phyloP scores from a whole-genome alignment of 768 basidiomycete species.

The Suillus subalutaceus region DNA sequence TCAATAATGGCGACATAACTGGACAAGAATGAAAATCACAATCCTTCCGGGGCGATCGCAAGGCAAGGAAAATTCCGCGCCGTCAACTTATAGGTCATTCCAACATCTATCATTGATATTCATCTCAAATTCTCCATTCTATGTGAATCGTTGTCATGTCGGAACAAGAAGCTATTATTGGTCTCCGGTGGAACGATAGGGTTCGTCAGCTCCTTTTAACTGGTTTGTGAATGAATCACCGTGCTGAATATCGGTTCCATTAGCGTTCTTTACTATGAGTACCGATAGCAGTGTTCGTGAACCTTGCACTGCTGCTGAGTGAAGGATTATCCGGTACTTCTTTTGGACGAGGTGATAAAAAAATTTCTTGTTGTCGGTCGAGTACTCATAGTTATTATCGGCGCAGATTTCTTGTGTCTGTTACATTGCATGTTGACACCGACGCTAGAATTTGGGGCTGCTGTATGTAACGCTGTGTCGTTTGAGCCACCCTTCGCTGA shows the following conservation, averaged over 20 bases:
- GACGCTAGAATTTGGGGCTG: not conserved
- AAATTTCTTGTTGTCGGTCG: not conserved
- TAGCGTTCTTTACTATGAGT: not conserved
- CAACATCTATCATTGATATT: not conserved
- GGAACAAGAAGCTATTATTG: not conserved
- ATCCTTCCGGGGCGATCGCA: not conserved
- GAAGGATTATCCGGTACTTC: not conserved
- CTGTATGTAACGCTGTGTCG: not conserved
- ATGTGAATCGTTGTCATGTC: not conserved
- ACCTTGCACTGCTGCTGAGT: not conserved
- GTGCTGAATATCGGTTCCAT: not conserved
- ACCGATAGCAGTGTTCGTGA: not conserved
- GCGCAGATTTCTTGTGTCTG: too few species aligned
- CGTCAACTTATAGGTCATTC: not conserved
- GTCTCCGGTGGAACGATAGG: not conserved
- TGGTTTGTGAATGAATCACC: not conserved
- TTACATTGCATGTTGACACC: not conserved
- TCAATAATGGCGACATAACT: not conserved
- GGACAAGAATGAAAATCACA: not conserved
- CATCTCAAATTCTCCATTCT: not conserved
- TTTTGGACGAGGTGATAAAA: not conserved
- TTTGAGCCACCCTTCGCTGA: not conserved
- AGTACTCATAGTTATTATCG: too few species aligned
- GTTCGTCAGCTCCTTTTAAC: not conserved
- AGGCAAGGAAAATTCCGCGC: not conserved